Percentiles rank a stretch among this genome's conserved stretches.
These are phyloP conservation scores for Endoconidiophora polonica DNA, from an alignment of 2,329 filamentous ascomycete species.

Conservation along the genomic window DNA sequence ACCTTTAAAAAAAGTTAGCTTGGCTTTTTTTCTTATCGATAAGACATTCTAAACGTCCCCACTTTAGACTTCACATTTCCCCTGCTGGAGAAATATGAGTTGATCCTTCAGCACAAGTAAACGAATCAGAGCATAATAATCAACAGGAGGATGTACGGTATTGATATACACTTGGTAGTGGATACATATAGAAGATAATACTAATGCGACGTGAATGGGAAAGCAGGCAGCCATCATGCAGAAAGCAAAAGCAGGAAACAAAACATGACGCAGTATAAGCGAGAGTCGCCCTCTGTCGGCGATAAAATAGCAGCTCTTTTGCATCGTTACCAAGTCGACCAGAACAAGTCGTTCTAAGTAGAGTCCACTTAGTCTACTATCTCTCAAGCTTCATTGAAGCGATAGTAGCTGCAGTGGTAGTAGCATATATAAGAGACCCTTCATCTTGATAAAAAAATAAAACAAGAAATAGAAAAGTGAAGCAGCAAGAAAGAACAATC, in stretches of 20 bases:
- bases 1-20: conserved; percentile 8
- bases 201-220: too few species aligned
- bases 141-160: background rate
- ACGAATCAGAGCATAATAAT: background rate
- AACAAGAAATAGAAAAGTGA: background rate
- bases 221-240: background rate
- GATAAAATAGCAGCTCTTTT: too few species aligned
- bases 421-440: too few species aligned
- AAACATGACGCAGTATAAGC: background rate
- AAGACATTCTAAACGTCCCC: conserved; percentile 6
- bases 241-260: background rate
- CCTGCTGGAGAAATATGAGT: background rate
- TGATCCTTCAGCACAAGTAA: background rate
- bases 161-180: background rate
- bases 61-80: background rate
- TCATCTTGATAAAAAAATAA: background rate
- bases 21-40: conserved; percentile 13
- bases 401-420: too few species aligned
- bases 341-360: too few species aligned
- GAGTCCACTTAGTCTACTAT: too few species aligned
- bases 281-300: too few species aligned
- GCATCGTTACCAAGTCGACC: too few species aligned
- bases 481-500: background rate
- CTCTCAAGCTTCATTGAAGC: too few species aligned
- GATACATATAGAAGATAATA: background rate